Conservation (phyloP, 179 eudicot genomes). For the Silene noctiflora region DNA sequence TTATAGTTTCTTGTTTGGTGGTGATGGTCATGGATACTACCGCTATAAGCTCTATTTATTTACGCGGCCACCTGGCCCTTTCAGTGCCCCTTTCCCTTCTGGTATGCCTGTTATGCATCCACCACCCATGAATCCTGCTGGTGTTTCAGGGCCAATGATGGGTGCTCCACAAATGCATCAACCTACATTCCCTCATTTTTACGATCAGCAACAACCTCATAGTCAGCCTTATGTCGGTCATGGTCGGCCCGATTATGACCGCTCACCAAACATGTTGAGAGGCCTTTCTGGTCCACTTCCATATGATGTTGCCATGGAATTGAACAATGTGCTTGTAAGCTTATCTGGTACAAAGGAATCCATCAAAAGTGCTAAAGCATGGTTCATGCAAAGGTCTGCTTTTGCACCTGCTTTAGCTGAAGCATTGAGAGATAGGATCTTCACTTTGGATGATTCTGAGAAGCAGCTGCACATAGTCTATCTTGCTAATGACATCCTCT, state of each 20-base stretch:
- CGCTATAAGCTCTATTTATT: constrained; percentile 77
- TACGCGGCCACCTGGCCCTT: constrained; percentile 62
- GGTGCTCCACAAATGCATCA: constrained; percentile 59
- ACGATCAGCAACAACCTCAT: constrained; percentile 57
- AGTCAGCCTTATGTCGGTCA: constrained; percentile 64
- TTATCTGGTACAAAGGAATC: constrained; percentile 94
- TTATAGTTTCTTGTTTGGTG: constrained; percentile 82
- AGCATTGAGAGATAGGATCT: constrained; percentile 77
- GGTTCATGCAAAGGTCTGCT: constrained; percentile 97
- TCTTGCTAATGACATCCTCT: constrained; percentile 92
- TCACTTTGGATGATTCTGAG: constrained; percentile 73
- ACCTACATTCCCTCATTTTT: constrained; percentile 56
- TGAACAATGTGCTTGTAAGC: constrained; percentile 68
- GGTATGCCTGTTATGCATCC: constrained; percentile 65
- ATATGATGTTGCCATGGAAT: constrained; percentile 80
- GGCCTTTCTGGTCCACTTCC: constrained; percentile 88
- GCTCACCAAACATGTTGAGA: constrained; percentile 53
- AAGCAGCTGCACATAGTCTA: constrained; percentile 80
- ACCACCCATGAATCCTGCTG: constrained; percentile 40
- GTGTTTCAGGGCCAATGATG: constrained; percentile 38
- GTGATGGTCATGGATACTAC: constrained; percentile 88
- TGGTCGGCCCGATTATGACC: constrained; percentile 65
- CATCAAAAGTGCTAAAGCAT: constrained; percentile 83
- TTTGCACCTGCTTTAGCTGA: constrained; percentile 79
- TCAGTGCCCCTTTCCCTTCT: constrained; percentile 57